Conservation (phyloP, 805 yeast species). For the Torulaspora gathmanii region DNA sequence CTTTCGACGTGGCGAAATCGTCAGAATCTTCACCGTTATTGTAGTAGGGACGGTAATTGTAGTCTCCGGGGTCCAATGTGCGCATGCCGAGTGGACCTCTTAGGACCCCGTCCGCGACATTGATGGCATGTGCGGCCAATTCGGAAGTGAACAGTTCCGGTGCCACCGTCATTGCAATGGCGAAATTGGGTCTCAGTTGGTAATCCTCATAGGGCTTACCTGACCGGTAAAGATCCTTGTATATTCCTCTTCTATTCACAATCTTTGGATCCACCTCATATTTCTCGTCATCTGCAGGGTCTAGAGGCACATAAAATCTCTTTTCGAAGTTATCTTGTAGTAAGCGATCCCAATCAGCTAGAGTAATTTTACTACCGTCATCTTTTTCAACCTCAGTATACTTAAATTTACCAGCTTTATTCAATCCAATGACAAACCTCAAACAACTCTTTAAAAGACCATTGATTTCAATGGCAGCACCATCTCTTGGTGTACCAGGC, state of each 20-base stretch:
- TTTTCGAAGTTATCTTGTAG: conserved; percentile 72
- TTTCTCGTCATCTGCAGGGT: conserved; percentile 53
- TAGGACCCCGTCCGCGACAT: conserved; percentile 63
- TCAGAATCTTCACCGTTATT: conserved; percentile 70
- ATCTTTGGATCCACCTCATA: conserved; percentile 59
- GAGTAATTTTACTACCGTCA: conserved; percentile 52
- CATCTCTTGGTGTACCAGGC: conserved; percentile 98
- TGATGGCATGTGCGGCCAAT: conserved; percentile 60
- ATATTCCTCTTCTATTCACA: conserved; percentile 87
- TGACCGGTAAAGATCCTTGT: conserved; percentile 76
- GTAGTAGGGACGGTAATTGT: conserved; percentile 88
- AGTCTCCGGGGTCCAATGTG: conserved; percentile 88
- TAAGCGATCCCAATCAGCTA: conserved; percentile 68
- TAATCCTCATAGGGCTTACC: conserved; percentile 92
- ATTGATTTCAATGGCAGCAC: conserved; percentile 89
- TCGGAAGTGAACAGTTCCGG: conserved; percentile 76
- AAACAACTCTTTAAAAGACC: conserved; percentile 82
- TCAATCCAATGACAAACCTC: conserved; percentile 67
- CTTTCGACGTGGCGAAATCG: conserved; percentile 91
- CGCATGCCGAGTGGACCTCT: conserved; percentile 91
- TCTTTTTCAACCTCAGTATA: conserved; percentile 53
- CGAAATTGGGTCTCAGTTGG: conserved; percentile 85
- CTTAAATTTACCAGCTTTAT: conserved; percentile 51
- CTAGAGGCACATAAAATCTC: conserved; percentile 69
- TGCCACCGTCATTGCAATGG: conserved; percentile 90